Evolutionary conservation across 768 basidiomycete genomes (phyloP).

Genomic region (Bullera alba): DNA sequence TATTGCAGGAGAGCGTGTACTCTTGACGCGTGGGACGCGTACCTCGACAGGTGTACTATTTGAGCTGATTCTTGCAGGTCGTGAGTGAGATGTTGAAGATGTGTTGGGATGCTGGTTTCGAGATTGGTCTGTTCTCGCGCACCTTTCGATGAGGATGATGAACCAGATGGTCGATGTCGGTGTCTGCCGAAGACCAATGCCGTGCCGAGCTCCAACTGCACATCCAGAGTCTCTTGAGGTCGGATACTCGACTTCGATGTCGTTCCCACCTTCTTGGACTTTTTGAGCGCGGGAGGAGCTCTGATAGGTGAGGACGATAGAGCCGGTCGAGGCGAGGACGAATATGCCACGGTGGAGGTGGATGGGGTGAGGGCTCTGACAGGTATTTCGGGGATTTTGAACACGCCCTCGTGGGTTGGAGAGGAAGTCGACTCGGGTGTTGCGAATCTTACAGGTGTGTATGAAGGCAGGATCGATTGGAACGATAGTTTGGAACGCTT

Average conservation of each 20-base stretch:
- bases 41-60: slow-evolving; percentile 21
- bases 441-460: too few relatives aligned
- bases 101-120: not conserved
- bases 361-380: slow-evolving; percentile 26
- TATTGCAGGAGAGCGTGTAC: slow-evolving; percentile 33
- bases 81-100: slow-evolving; percentile 1
- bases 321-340: slow-evolving; percentile 25
- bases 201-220: not conserved
- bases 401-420: not conserved
- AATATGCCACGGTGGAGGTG: slow-evolving; percentile 34
- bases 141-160: slow-evolving; percentile 3
- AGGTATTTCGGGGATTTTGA: slow-evolving; percentile 26
- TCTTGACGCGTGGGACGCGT: slow-evolving; percentile 33
- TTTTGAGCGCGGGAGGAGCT: not conserved
- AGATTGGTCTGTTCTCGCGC: not conserved
- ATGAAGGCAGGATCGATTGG: too few relatives aligned
- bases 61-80: slow-evolving; percentile 1
- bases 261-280: slow-evolving; percentile 1
- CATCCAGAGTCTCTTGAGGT: not conserved
- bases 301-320: slow-evolving; percentile 16
- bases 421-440: not conserved
- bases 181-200: slow-evolving; percentile 34
- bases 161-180: slow-evolving; percentile 10
- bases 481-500: too few relatives aligned
- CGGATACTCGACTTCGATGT: not conserved